These are phyloP conservation scores for Alloteropsis angusta DNA, from an alignment of 202 grass and related monocot genomes.

Conservation along the genomic window DNA sequence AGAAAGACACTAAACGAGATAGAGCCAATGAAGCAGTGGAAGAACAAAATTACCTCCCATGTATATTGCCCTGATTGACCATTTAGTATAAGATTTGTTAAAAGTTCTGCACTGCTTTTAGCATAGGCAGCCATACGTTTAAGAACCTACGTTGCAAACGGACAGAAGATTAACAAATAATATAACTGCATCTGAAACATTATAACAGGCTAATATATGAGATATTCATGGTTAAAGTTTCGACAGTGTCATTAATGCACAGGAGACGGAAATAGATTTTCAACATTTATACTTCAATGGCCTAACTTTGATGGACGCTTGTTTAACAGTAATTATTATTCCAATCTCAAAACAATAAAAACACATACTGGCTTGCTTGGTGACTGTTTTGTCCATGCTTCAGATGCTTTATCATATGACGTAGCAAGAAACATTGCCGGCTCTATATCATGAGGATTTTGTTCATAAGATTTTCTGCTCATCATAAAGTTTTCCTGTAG, in stretches of 20 bases:
- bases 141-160: slow-evolving; percentile 46
- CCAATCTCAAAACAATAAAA: slow-evolving; percentile 1
- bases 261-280: slow-evolving; percentile 1
- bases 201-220: background rate
- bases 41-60: slow-evolving; percentile 66
- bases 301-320: background rate
- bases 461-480: slow-evolving; percentile 66
- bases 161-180: slow-evolving; percentile 9
- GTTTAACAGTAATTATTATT: background rate
- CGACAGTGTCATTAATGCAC: background rate
- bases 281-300: background rate
- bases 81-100: slow-evolving; percentile 59
- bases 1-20: background rate
- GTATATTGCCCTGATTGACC: slow-evolving; percentile 54
- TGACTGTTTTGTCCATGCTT: slow-evolving; percentile 84
- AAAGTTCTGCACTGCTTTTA: slow-evolving; percentile 76
- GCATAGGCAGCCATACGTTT: slow-evolving; percentile 78
- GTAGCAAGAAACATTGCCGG: slow-evolving; percentile 80
- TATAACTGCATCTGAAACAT: background rate
- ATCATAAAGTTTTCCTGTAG: slow-evolving; percentile 74
- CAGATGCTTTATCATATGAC: slow-evolving; percentile 87
- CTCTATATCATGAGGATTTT: slow-evolving; percentile 63
- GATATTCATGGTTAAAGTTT: background rate
- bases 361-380: slow-evolving; percentile 63
- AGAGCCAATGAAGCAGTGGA: background rate